These are phyloP conservation scores for Saccharum officinarum DNA, from an alignment of 176 grass and related monocot genomes.

Conservation along the genomic window DNA sequence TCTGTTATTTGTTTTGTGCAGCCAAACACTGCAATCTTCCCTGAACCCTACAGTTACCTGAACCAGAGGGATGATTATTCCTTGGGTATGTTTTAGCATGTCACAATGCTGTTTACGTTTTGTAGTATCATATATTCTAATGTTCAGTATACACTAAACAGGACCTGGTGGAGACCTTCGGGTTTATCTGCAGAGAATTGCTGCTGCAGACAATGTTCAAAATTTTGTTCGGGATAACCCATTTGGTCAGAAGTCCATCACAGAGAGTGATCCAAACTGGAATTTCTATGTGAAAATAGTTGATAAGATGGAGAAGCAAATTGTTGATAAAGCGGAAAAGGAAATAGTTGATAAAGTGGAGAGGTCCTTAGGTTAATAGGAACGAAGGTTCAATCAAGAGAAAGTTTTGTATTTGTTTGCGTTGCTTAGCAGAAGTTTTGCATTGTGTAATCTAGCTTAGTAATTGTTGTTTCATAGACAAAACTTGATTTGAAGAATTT, in stretches of 20 bases:
- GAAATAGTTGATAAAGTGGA: neutral
- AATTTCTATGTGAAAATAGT: slow-evolving; percentile 72
- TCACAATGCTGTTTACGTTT: slow-evolving; percentile 37
- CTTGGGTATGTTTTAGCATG: slow-evolving; percentile 63
- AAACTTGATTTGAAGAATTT: slow-evolving; percentile 7
- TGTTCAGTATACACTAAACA: slow-evolving; percentile 36
- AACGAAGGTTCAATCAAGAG: neutral
- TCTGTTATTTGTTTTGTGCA: slow-evolving; percentile 47
- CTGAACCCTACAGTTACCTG: slow-evolving; percentile 53
- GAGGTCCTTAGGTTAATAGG: slow-evolving; percentile 7
- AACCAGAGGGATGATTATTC: slow-evolving; percentile 52
- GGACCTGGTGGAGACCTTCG: slow-evolving; percentile 77
- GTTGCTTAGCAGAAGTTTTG: slow-evolving; percentile 12
- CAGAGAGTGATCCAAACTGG: slow-evolving; percentile 61
- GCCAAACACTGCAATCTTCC: slow-evolving; percentile 90
- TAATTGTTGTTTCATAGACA: slow-evolving; percentile 7
- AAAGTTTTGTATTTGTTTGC: neutral
- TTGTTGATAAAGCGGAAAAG: neutral
- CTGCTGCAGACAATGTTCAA: slow-evolving; percentile 71
- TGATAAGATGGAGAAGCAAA: slow-evolving; percentile 29
- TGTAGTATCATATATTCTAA: slow-evolving; percentile 16
- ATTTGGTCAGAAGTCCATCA: slow-evolving; percentile 77
- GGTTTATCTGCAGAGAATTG: slow-evolving; percentile 71
- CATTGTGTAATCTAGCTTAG: slow-evolving; percentile 9
- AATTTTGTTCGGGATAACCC: slow-evolving; percentile 67